phyloP scores from a whole-genome alignment of 352 stramenopile genomes.

The Pythium scleroteichum region DNA sequence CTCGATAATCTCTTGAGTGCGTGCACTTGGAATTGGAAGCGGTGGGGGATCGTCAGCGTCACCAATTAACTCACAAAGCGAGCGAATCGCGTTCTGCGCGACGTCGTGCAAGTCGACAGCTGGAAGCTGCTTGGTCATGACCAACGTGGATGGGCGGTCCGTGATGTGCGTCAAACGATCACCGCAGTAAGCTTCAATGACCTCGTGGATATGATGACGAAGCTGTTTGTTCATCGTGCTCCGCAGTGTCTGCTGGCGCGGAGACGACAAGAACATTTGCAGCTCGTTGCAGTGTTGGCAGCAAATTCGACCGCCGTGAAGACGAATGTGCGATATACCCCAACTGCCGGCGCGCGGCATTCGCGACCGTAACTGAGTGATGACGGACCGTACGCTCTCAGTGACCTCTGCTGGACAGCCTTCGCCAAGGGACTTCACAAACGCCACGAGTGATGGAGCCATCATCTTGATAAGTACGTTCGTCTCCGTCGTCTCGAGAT shows the following conservation, averaged over 20 bases:
- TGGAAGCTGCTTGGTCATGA: constrained; percentile 20
- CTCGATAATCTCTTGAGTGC: constrained; percentile 11
- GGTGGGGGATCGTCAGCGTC: not conserved
- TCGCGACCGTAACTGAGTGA: constrained; percentile 5
- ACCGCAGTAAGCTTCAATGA: constrained; percentile 19
- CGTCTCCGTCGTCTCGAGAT: constrained; percentile 6
- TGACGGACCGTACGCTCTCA: constrained; percentile 3
- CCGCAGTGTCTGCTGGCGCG: constrained; percentile 10
- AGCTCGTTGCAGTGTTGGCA: constrained; percentile 19
- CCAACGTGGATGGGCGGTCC: constrained; percentile 16
- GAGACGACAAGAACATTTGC: constrained; percentile 17
- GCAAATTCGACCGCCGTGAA: constrained; percentile 13
- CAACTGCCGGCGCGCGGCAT: constrained; percentile 12
- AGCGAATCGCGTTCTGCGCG: constrained; percentile 3
- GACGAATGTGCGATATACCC: constrained; percentile 9
- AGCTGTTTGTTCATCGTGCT: constrained; percentile 13
- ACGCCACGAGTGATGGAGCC: constrained; percentile 8
- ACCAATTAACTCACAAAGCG: constrained; percentile 7
- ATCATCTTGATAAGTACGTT: constrained; percentile 16
- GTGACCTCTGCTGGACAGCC: not conserved
- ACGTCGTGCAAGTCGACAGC: constrained; percentile 17
- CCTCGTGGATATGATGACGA: constrained; percentile 20
- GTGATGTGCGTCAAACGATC: constrained; percentile 10
- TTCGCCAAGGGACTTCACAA: not conserved
- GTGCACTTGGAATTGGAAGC: not conserved